phyloP scores from a whole-genome alignment of 2,329 filamentous ascomycete genomes.

The Paecilomyces sp. region DNA sequence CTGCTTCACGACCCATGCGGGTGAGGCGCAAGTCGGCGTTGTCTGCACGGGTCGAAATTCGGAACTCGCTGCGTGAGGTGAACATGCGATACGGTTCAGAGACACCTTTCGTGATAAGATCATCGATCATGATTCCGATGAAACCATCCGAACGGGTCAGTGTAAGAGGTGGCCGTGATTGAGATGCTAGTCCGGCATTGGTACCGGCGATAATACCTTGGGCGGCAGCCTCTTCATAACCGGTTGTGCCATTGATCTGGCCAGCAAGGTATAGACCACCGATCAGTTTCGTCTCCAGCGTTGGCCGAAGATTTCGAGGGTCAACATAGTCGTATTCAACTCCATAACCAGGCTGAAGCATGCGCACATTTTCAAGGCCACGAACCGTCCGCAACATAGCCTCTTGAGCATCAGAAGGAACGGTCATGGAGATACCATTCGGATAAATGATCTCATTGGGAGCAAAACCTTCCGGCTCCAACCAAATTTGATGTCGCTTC shows the following conservation, averaged over 20 bases:
- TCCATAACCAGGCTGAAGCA: slow-evolving; percentile 93
- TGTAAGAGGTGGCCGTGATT: slow-evolving; percentile 56
- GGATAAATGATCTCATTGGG: slow-evolving; percentile 81
- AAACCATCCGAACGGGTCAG: slow-evolving; percentile 83
- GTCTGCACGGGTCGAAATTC: slow-evolving; percentile 84
- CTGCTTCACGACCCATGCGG: slow-evolving; percentile 64
- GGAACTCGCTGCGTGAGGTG: slow-evolving; percentile 89
- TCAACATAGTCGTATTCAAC: slow-evolving; percentile 99
- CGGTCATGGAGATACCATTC: slow-evolving; percentile 95
- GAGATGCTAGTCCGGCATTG: slow-evolving; percentile 79
- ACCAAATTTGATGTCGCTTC: slow-evolving; percentile 81
- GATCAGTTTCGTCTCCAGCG: slow-evolving; percentile 90
- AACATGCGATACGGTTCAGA: slow-evolving; percentile 98
- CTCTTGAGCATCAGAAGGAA: slow-evolving; percentile 81
- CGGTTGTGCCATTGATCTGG: slow-evolving; percentile 96
- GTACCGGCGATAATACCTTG: slow-evolving; percentile 90
- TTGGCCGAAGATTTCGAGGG: slow-evolving; percentile 77
- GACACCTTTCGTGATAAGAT: slow-evolving; percentile 92
- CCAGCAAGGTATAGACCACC: slow-evolving; percentile 83
- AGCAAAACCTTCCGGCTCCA: slow-evolving; percentile 91
- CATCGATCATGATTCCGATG: slow-evolving; percentile 98
- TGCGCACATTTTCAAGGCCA: slow-evolving; percentile 81
- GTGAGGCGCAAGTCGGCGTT: slow-evolving; percentile 90
- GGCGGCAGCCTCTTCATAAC: slow-evolving; percentile 93
- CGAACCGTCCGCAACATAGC: slow-evolving; percentile 75